These are phyloP conservation scores for Pseudogymnoascus sp. DNA, from an alignment of 2,329 filamentous ascomycete species.

Conservation along the genomic window DNA sequence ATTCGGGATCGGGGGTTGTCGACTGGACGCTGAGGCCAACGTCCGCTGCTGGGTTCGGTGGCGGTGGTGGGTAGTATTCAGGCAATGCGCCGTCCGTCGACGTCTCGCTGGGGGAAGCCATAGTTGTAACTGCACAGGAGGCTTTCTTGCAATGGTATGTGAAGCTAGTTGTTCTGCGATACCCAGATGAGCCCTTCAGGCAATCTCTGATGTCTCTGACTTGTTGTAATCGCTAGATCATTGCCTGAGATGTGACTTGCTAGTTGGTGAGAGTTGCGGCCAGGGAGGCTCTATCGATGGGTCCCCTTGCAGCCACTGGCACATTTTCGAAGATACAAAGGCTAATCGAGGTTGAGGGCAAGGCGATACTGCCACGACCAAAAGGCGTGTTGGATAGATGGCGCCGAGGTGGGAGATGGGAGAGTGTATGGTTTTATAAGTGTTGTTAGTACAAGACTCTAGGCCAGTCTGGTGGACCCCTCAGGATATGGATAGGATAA, in stretches of 20 bases:
- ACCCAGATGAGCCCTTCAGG: background rate
- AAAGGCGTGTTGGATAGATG: background rate
- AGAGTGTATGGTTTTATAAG: background rate
- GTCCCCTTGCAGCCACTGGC: constrained; percentile 3
- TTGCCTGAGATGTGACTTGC: background rate
- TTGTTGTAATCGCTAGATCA: background rate
- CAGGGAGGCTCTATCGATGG: constrained; percentile 10
- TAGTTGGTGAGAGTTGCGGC: background rate
- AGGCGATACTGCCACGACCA: background rate
- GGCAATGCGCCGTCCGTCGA: constrained; percentile 1
- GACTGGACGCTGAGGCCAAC: constrained; percentile 17
- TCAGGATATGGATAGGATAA: constrained; percentile 5
- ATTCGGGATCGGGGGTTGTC: constrained; percentile 18
- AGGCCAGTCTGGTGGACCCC: constrained; percentile 1
- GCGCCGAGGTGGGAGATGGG: constrained; percentile 5
- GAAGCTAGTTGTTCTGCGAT: background rate
- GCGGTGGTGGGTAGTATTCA: constrained; percentile 24
- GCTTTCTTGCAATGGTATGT: background rate
- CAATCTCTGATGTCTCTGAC: background rate
- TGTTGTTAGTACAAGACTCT: background rate
- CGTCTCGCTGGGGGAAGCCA: background rate
- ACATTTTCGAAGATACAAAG: constrained; percentile 1
- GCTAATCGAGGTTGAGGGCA: background rate
- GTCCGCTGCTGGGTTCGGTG: constrained; percentile 26
- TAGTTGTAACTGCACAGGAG: background rate